These are phyloP conservation scores for Hymenochaete sp. DNA, from an alignment of 1,284 basidiomycete genomes.

Conservation along the genomic window DNA sequence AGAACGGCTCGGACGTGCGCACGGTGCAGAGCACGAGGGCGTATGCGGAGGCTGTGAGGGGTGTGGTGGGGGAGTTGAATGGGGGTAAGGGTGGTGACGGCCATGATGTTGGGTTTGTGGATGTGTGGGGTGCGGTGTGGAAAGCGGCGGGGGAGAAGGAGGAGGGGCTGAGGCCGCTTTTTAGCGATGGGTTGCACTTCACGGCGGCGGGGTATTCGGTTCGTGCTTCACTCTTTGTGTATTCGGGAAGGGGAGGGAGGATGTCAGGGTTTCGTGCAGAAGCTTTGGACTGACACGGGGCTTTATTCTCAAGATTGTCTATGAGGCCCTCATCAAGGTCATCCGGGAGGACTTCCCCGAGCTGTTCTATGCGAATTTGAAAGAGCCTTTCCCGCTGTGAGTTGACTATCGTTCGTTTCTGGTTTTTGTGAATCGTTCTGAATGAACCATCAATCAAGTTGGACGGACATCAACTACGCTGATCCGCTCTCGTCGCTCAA, in stretches of 20 bases:
- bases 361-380: conserved; percentile 54
- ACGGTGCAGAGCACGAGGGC: conserved; percentile 50
- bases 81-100: too few relatives aligned
- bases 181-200: conserved; percentile 73
- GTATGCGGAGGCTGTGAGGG: conserved; percentile 66
- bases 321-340: conserved; percentile 48
- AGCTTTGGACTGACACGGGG: too few relatives aligned
- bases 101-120: conserved; percentile 61
- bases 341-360: conserved; percentile 57
- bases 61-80: conserved; percentile 47
- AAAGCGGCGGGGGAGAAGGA: conserved; percentile 54
- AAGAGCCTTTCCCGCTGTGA: conserved; percentile 45
- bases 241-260: too few relatives aligned
- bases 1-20: conserved; percentile 37
- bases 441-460: too few relatives aligned
- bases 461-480: too few relatives aligned
- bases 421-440: conserved; percentile 11
- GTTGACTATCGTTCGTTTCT: conserved; percentile 16
- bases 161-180: conserved; percentile 38
- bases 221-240: too few relatives aligned
- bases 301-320: conserved; percentile 71
- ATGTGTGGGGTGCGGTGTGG: conserved; percentile 64
- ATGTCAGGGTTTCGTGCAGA: too few relatives aligned
- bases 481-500: too few relatives aligned
- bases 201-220: conserved; percentile 65